Evolutionary conservation across 352 stramenopile genomes (phyloP), one percentile per base, ranked within the genome.

Genomic region (Globisporangium lucens): DNA sequence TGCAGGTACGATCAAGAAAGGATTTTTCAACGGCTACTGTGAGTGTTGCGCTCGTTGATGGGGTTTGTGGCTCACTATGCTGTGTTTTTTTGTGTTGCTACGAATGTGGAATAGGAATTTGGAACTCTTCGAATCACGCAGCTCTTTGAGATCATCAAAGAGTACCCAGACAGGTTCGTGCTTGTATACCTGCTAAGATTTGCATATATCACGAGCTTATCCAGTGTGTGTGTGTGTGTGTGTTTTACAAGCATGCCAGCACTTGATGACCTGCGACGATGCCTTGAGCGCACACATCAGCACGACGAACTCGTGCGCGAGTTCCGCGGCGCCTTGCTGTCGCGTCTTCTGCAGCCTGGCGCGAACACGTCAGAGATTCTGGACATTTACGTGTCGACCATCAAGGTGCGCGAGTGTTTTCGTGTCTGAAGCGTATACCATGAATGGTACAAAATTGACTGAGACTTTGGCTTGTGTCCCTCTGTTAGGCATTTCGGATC

Each of bases 331-430:
- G 89, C 85, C 8, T 74, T 99, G 38, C 63, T 87, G 24, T 77
- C 79, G n/a, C 84, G 97, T 17, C 75, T 99, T 43, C 78, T 99
- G 33, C 97, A 99, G 76, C 91, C 96, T 15, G 97, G 97, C 56
- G 97, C 97, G 0, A 98, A 97, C 68, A 99, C 97, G 0, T 90
- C 85, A 9, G 91, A 98, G 65, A 99, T 99, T 65, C 88, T 99
- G 62, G 94, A 99, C 74, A 95, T 99, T 29, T 99, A 99, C 77
- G 97, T 99, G 53, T 93, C 89, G 41, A 98, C 94, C 2, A 99
- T 99, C 66, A 99, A 98, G 74, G 83, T 89, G 70, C 6, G 46
- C 17, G 1, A 4, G 13, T 6, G 7, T 20, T 33, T 6, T 61
- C 15, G 5, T 1, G 4, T 38, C 33, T 38, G 20, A 9, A 35